Evolutionary conservation across 805 yeast species (phyloP), one percentile per base, ranked within the genome.

Genomic region (Komagataella ulmi): DNA sequence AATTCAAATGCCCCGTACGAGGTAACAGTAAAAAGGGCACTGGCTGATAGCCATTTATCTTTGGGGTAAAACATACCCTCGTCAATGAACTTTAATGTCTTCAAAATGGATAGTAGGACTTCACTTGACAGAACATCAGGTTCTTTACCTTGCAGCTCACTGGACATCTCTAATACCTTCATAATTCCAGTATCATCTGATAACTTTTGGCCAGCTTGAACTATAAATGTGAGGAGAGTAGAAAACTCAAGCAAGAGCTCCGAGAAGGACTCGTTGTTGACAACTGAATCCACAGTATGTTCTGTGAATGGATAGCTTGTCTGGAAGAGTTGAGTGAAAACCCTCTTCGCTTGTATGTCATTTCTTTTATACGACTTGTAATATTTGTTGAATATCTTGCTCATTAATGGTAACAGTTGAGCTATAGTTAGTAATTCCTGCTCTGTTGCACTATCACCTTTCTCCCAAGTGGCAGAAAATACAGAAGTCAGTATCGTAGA

Each of bases 161-260:
- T 7, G 6, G 17, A 24, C 14, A 17, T 45, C 47, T n/a, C 47
- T 18, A 19, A 8, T 17, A 23, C 17, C 30, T 36, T 14, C 17
- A 14, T 17, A 17, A 21, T 36, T 36, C 44, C 19, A 21, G 46
- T 30, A 47, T 24, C 14, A 47, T 18, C 17, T 45, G 17, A 44
- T 23, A 47, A 7, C 14, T 18, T n/a, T 45, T 48, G 24, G 30
- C 48, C 12, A 5, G 40, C 40, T 30, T 30, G 40, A 30, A 30
- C 40, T 30, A 30, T 30, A 30, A 30, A 30, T 30, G 23, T 71
- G 51, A 81, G 75, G n/a, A 85, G 68, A 14, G 83, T 74, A 6
- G 83, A 71, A 49, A 87, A 62, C 61, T 88, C 97, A 46, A 85
- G 68, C 51, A 88, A 67, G 2, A 84, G 71, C 61, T 88, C 97